phyloP scores from a whole-genome alignment of 2,329 filamentous ascomycete species.

The Colletotrichum lindemuthianum region DNA sequence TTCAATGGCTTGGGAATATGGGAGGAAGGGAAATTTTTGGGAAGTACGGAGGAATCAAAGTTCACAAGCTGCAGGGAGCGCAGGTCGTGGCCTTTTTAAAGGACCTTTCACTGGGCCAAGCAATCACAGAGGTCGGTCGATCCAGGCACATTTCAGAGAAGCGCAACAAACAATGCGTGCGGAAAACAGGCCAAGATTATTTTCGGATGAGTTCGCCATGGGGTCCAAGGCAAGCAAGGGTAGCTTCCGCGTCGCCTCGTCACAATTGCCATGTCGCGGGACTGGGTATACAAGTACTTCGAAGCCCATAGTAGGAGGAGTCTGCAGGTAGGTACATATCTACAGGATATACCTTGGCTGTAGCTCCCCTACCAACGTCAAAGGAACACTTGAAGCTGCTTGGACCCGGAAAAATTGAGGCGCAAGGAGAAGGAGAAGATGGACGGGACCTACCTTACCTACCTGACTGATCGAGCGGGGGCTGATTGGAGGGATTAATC shows the following conservation, averaged over 20 bases:
- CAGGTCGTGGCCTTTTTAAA: constrained; percentile 26
- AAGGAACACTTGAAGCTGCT: constrained; percentile 2
- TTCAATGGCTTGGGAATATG: constrained; percentile 21
- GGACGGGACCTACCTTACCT: no score
- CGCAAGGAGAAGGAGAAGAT: constrained; percentile 40
- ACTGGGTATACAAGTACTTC: no score
- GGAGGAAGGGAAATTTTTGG: constrained; percentile 4
- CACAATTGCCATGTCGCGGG: neutral
- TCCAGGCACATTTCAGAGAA: constrained; percentile 10
- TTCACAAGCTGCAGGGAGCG: neutral
- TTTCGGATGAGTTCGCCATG: constrained; percentile 29
- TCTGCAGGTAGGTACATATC: no score
- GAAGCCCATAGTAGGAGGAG: no score
- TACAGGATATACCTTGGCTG: no score
- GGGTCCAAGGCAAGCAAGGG: constrained; percentile 2
- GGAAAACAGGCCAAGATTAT: constrained; percentile 5
- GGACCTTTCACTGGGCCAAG: constrained; percentile 14
- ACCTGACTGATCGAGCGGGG: no score
- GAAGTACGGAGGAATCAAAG: constrained; percentile 12
- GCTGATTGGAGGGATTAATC: constrained; percentile 38
- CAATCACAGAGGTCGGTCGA: constrained; percentile 14
- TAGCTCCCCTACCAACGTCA: no score
- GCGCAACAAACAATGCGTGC: constrained; percentile 7
- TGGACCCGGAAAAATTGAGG: constrained; percentile 50
- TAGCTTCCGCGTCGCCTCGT: constrained; percentile 20